Base-by-base conservation (phyloP, 2,329 filamentous ascomycete species). In the Boeremia exigua region DNA sequence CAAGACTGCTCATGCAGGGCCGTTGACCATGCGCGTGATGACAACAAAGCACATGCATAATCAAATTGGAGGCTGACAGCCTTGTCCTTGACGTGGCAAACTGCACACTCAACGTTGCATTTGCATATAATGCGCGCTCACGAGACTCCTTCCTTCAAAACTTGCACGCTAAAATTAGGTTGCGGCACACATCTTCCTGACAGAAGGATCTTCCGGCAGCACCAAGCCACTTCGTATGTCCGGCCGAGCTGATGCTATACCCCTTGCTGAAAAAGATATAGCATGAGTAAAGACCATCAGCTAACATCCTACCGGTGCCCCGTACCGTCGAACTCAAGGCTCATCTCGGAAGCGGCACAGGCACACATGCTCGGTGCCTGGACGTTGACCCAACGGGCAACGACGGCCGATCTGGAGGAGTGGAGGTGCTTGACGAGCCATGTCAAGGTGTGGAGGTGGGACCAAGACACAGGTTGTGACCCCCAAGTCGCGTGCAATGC, bases 111-210 rank as follows among this genome's bases (percentile, higher is more conserved):
- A 40, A 37, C 40, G 47, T 50, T 47, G 36, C 53, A 48, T 37
- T 38, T 17, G 30, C 43, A 51, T 51, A 47, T 42, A 48, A 40
- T 33, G 9, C 25, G 9, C 36, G 9, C 28, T 39, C 53, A 48
- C 47, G 43, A 56, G 47, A 56, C 47, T 42, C 43, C 39, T 30
- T 48, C 37, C 32, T 33, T 44, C 30, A 32, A 50, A 34, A 23
- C 47, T 45, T 37, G 36, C 25, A 56, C 37, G 47, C 47, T 51
- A 51, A 51, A 51, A n/a, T 56, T 56, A 51, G 53, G 17, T n/a
- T 17, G 32, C 38, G 44, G 11, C 17, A 32, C 14, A 47, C 32
- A 45, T 23, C 45, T 44, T 23, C 33, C 32, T 27, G 39, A 55
- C 34, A 55, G 42, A 23, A 49, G 34, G 40, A 56, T 51, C 29